These are phyloP conservation scores for Thelonectria blattea DNA, from an alignment of 2,329 filamentous ascomycete species.

Conservation along the genomic window DNA sequence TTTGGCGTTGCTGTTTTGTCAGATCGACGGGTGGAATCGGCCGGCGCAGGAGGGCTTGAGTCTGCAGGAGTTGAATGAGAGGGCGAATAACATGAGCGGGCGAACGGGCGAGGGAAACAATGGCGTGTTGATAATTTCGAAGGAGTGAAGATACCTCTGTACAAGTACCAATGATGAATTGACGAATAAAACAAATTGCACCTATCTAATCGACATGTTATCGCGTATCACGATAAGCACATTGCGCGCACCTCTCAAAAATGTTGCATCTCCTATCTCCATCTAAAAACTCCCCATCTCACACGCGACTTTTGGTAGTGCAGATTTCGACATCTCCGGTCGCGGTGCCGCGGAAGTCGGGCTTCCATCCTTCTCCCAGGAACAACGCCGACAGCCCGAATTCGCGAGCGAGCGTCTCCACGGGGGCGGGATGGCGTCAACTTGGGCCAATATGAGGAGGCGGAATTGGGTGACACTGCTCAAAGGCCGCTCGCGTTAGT, in stretches of 20 bases:
- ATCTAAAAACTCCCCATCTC: neutral
- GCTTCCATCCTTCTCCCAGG: constrained; percentile 17
- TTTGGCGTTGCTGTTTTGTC: neutral
- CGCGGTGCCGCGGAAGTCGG: constrained; percentile 40
- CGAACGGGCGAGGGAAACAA: neutral
- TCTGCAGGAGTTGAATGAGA: neutral
- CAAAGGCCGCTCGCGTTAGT: constrained; percentile 17
- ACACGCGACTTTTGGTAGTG: too few species aligned
- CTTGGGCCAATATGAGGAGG: constrained; percentile 34
- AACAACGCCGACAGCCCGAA: constrained; percentile 36
- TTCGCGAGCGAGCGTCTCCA: constrained; percentile 6
- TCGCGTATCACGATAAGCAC: neutral
- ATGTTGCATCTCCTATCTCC: constrained; percentile 32
- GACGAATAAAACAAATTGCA: too few species aligned
- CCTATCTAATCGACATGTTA: neutral
- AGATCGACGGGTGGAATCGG: neutral
- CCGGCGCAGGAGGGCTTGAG: neutral
- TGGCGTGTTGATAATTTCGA: neutral
- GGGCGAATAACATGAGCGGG: neutral
- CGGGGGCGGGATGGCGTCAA: constrained; percentile 45
- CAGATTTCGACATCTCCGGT: constrained; percentile 36
- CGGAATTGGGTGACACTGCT: constrained; percentile 26
- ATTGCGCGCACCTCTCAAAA: neutral
- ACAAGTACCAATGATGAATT: too few species aligned
- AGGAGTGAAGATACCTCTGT: neutral